Conservation (phyloP, 768 basidiomycete genomes). For the Phanerochaete carnosa region DNA sequence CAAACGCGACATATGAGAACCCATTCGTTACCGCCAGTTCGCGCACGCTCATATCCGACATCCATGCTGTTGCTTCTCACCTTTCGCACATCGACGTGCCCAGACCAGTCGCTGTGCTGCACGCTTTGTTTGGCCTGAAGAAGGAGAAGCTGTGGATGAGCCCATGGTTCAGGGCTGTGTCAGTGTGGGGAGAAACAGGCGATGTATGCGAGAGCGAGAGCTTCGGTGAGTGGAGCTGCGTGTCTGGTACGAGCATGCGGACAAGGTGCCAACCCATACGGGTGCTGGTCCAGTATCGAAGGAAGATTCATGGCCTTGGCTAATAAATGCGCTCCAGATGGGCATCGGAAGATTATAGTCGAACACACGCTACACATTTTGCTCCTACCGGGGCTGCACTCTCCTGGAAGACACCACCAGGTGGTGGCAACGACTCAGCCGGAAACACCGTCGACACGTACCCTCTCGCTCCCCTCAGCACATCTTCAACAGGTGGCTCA, state of each 20-base stretch:
- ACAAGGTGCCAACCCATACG: neutral
- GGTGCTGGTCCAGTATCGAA: no score
- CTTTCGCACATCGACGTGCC: slow-evolving; percentile 64
- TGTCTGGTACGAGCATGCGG: neutral
- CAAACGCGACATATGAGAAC: slow-evolving; percentile 78
- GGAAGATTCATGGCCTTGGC: neutral
- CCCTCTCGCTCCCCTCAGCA: slow-evolving; percentile 20
- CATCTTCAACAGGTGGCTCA: slow-evolving; percentile 22
- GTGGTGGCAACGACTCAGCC: neutral
- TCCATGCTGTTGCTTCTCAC: slow-evolving; percentile 58
- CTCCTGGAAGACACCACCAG: slow-evolving; percentile 21
- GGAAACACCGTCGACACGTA: slow-evolving; percentile 7
- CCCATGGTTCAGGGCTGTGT: slow-evolving; percentile 59
- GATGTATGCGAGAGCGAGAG: slow-evolving; percentile 77
- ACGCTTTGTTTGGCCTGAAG: slow-evolving; percentile 48
- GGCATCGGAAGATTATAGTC: slow-evolving; percentile 68
- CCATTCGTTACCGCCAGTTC: slow-evolving; percentile 75
- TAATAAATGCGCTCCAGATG: slow-evolving; percentile 43
- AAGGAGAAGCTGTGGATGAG: slow-evolving; percentile 30
- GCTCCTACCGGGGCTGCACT: slow-evolving; percentile 68
- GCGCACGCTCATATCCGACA: slow-evolving; percentile 67
- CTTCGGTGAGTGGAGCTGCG: slow-evolving; percentile 50
- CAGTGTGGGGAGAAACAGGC: slow-evolving; percentile 72
- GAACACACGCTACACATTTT: slow-evolving; percentile 79
- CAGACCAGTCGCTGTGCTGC: slow-evolving; percentile 58